phyloP scores from a whole-genome alignment of 202 grass and related monocot genomes.

The Saccharum hybrid region DNA sequence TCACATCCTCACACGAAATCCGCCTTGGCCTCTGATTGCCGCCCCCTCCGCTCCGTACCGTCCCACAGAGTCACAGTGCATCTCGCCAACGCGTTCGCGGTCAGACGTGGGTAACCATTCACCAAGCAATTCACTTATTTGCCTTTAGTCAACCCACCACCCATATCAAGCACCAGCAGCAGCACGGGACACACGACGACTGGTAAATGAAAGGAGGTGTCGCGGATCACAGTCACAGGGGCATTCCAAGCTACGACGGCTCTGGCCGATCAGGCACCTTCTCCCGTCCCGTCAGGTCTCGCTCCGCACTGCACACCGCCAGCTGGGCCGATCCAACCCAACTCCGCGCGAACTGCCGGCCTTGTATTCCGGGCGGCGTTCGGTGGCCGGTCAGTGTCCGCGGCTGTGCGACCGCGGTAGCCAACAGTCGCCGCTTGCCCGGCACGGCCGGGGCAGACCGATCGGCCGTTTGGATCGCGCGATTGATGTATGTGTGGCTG shows the following conservation, averaged over 20 bases:
- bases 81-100: not conserved
- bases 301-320: slow-evolving; percentile 20
- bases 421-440: not conserved
- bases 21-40: no score
- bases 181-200: not conserved
- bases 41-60: no score
- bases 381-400: slow-evolving; percentile 41
- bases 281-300: slow-evolving; percentile 16
- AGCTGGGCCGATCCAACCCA: not conserved
- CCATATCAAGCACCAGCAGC: not conserved
- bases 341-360: no score
- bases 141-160: not conserved
- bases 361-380: slow-evolving; percentile 7
- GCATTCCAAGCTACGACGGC: not conserved
- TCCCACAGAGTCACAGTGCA: not conserved
- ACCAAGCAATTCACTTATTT: not conserved
- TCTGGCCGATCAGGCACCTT: not conserved
- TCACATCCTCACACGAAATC: no score
- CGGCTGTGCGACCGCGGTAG: not conserved
- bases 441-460: not conserved
- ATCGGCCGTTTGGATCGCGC: not conserved
- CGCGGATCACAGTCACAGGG: not conserved
- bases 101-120: not conserved
- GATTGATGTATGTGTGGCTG: no score
- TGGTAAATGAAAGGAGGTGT: not conserved